Evolutionary conservation across 1,284 basidiomycete genomes (phyloP), one percentile per base, ranked within the genome.

Genomic region (Exobasidium rhododendri): DNA sequence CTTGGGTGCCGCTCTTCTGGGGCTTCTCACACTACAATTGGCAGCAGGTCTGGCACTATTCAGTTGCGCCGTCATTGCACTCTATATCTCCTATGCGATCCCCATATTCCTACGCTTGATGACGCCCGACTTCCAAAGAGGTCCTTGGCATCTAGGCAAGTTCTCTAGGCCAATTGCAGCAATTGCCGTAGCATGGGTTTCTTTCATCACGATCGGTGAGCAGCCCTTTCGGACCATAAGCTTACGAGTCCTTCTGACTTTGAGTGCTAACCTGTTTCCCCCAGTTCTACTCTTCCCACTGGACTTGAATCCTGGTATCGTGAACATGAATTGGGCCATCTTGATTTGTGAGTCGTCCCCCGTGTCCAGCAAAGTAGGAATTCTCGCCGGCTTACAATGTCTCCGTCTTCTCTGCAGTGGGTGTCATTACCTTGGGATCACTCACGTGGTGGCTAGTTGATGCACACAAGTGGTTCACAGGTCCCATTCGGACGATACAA

Each of bases 21-120:
- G 87, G 17, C 75, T 88, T 2, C 80, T 89, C 1, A 86, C 87
- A 0, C 88, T 89, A 74, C 87, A 86, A 6, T 75, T 40, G 82
- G 85, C 13, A 87, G 87, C 28, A 83, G 88, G 29, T 87, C 87
- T 11, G 86, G 66, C 53, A 82, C 82, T 24, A 13, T 28, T 47
- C 45, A 63, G 43, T 26, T 49, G 44, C 7, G 24, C 24, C 22
- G 61, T 20, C 66, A 89, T 88, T 5, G 84, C 88, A 17, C 82
- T 88, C 1, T 88, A 89, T 2, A 87, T 89, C 56, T 87, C 87
- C 4, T 88, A 89, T 69, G 84, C 84, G 2, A 82, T 84, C 0
- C 88, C 88, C 0, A 88, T 89, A 54, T 85, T 88, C 65, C 81
- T 89, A 46, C 84, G 88, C 30, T 86, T 89, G 59, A 88, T 87